phyloP scores from a whole-genome alignment of 176 grass and related monocot species.

The Avena insularis region DNA sequence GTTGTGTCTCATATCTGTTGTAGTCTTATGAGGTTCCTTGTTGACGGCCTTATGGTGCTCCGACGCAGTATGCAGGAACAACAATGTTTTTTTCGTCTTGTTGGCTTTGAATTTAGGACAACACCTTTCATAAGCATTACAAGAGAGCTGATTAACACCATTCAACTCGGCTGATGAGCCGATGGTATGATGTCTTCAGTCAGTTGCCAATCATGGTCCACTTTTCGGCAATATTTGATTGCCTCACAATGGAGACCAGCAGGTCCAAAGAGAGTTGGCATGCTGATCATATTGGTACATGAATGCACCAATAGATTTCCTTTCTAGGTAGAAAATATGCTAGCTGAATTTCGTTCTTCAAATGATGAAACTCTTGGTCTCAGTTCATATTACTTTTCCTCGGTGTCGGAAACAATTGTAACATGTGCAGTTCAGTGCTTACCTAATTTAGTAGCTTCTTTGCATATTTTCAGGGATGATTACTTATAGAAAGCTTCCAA shows the following conservation, averaged over 20 bases:
- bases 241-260: slow-evolving; percentile 53
- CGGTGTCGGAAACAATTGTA: not conserved
- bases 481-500: not conserved
- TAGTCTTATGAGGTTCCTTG: too few relatives aligned
- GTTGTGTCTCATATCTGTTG: too few relatives aligned
- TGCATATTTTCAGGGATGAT: slow-evolving; percentile 4
- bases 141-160: slow-evolving; percentile 80
- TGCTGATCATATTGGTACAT: slow-evolving; percentile 17
- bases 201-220: not conserved
- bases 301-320: not conserved
- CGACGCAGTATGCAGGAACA: too few relatives aligned
- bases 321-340: not conserved
- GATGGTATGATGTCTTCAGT: slow-evolving; percentile 27
- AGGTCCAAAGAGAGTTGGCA: slow-evolving; percentile 54
- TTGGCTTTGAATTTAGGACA: slow-evolving; percentile 69
- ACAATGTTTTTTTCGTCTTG: slow-evolving; percentile 48
- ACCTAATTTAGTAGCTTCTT: slow-evolving; percentile 26
- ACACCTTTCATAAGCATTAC: slow-evolving; percentile 87
- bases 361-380: not conserved
- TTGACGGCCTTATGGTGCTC: too few relatives aligned
- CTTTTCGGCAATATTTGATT: not conserved
- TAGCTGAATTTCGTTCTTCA: not conserved
- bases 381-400: not conserved
- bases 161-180: slow-evolving; percentile 60
- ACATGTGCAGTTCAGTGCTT: not conserved